Evolutionary conservation across 805 yeast genomes (phyloP).

Genomic region (Blastobotrys chiropterorum): DNA sequence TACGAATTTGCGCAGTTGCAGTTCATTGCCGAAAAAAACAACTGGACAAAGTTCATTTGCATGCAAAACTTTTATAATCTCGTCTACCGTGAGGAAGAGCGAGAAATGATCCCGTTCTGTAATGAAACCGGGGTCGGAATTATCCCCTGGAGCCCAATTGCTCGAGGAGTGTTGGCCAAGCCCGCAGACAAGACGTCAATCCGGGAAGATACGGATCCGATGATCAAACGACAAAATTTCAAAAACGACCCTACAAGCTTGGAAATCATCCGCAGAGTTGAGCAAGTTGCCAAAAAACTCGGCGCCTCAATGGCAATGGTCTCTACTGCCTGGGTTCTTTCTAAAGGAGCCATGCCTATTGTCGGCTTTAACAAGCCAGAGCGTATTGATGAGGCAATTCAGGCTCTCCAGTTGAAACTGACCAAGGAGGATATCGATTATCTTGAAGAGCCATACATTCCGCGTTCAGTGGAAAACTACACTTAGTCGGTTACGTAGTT

Average conservation of each 20-base stretch:
- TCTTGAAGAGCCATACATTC: constrained; percentile 28
- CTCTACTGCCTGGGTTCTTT: constrained; percentile 47
- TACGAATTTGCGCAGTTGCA: constrained; percentile 50
- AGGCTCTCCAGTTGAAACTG: constrained; percentile 37
- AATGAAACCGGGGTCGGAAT: constrained; percentile 47
- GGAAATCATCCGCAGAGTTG: constrained; percentile 44
- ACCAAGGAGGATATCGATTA: constrained; percentile 29
- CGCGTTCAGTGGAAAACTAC: neutral
- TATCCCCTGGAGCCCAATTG: constrained; percentile 58
- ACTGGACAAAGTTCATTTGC: constrained; percentile 53
- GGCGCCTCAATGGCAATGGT: constrained; percentile 49
- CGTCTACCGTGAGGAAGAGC: constrained; percentile 55
- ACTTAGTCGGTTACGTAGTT: too few species aligned
- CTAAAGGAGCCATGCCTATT: constrained; percentile 50
- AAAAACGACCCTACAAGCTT: constrained; percentile 10
- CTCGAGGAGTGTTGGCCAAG: constrained; percentile 49
- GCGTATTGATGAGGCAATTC: constrained; percentile 48
- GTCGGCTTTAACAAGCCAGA: constrained; percentile 46
- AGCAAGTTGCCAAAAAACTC: constrained; percentile 43
- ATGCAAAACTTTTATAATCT: constrained; percentile 58
- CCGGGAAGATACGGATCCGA: constrained; percentile 5
- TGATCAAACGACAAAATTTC: neutral
- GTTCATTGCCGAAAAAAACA: constrained; percentile 47
- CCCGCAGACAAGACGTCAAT: constrained; percentile 28
- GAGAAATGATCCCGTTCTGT: constrained; percentile 55